Evolutionary conservation across 164 flowering plant species (phyloP).

Genomic region (Nelumbo lutea): DNA sequence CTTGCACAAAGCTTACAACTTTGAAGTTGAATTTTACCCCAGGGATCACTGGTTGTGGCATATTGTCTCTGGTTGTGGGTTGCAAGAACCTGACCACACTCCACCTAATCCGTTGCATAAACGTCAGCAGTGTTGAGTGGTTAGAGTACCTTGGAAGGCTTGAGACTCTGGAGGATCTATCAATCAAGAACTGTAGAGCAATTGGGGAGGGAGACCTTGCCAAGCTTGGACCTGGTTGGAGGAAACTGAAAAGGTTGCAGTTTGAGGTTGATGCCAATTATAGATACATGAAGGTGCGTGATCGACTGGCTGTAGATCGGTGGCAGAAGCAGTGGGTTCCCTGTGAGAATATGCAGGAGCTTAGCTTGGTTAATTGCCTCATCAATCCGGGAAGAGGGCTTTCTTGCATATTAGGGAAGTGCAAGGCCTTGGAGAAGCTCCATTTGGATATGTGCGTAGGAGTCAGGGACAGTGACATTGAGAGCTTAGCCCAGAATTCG

Average conservation of each 20-base stretch:
- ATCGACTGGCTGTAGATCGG: conserved; percentile 30
- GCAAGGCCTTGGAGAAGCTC: conserved; percentile 66
- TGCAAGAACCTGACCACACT: conserved; percentile 58
- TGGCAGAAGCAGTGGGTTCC: conserved; percentile 68
- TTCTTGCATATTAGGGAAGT: conserved; percentile 59
- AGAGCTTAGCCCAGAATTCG: conserved; percentile 52
- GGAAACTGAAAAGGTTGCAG: conserved; percentile 48
- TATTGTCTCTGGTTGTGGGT: conserved; percentile 60
- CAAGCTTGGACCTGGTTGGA: conserved; percentile 67
- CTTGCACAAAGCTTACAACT: conserved; percentile 57
- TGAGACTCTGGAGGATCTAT: conserved; percentile 57
- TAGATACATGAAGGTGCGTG: conserved; percentile 69
- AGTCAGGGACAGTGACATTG: conserved; percentile 60
- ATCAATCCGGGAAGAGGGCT: conserved; percentile 76
- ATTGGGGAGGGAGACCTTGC: conserved; percentile 81
- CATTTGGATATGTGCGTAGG: conserved; percentile 83
- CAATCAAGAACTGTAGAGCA: conserved; percentile 68
- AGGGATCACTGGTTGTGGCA: conserved; percentile 68
- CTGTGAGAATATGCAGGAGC: conserved; percentile 67
- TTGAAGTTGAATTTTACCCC: conserved; percentile 68
- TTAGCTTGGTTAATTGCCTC: conserved; percentile 67
- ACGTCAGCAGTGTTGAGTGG: conserved; percentile 75
- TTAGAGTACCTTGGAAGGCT: conserved; percentile 70
- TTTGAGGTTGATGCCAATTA: conserved; percentile 60
- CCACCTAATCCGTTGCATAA: conserved; percentile 70